These are phyloP conservation scores for Ramaria sp. DNA, from an alignment of 768 basidiomycete genomes.

Conservation along the genomic window DNA sequence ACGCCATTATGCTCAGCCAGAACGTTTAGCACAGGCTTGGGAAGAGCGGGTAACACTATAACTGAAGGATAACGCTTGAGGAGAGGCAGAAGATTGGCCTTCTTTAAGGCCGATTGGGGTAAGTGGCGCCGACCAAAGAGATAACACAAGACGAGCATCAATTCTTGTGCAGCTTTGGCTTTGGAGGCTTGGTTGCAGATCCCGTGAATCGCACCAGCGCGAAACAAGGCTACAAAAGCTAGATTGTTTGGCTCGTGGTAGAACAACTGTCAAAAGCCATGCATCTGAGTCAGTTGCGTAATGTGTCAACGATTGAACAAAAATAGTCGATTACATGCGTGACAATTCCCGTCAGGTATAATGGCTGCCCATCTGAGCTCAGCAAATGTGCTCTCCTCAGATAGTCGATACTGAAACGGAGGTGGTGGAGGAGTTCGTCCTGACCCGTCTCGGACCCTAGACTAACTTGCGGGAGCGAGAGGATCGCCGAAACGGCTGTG, in stretches of 20 bases:
- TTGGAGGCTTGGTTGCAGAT: constrained; percentile 38
- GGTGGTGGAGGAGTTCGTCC: constrained; percentile 50
- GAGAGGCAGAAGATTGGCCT: constrained; percentile 24
- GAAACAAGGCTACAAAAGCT: constrained; percentile 47
- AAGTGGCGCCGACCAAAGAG: constrained; percentile 54
- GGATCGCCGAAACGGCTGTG: constrained; percentile 37
- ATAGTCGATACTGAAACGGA: constrained; percentile 64
- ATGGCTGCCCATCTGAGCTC: constrained; percentile 40
- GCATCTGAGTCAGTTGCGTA: not conserved
- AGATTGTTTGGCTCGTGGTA: constrained; percentile 65
- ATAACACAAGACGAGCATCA: constrained; percentile 49
- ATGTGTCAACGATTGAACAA: not conserved
- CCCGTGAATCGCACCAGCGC: constrained; percentile 44
- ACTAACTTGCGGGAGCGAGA: constrained; percentile 48
- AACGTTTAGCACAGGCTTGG: constrained; percentile 26
- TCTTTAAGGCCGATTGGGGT: constrained; percentile 30
- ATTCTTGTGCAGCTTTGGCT: constrained; percentile 30
- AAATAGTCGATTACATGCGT: constrained; percentile 39
- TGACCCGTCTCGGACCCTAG: constrained; percentile 43
- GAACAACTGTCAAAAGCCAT: constrained; percentile 11
- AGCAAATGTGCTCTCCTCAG: constrained; percentile 47
- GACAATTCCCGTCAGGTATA: constrained; percentile 44
- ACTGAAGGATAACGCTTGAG: constrained; percentile 40
- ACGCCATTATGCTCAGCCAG: constrained; percentile 37
- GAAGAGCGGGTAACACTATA: constrained; percentile 43